Evolutionary conservation across 371 early-diverging fungal genomes (phyloP).

Genomic region (Rhizomucor miehei): DNA sequence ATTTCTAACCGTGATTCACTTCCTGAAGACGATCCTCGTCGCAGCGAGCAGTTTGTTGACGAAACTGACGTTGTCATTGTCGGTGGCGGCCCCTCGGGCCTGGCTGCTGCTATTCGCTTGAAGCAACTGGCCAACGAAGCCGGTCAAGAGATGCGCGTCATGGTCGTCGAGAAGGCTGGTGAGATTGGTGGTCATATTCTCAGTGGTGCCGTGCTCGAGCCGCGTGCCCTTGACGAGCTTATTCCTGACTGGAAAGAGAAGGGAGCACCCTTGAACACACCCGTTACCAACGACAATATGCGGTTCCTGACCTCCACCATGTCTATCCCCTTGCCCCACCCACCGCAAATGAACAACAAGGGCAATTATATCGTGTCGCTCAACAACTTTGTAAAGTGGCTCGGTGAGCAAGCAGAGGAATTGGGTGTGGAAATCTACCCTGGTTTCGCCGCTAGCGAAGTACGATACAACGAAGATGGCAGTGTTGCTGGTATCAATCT

Average conservation of each 20-base stretch:
- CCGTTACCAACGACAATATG: slow-evolving; percentile 87
- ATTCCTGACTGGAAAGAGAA: slow-evolving; percentile 97
- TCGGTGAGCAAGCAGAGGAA: slow-evolving; percentile 97
- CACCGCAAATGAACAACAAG: slow-evolving; percentile 94
- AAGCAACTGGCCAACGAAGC: slow-evolving; percentile 87
- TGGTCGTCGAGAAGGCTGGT: slow-evolving; percentile 93
- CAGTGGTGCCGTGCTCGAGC: slow-evolving; percentile 95
- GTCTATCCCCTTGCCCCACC: slow-evolving; percentile 92
- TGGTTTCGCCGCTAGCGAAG: slow-evolving; percentile 90
- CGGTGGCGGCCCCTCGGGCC: slow-evolving; percentile 95
- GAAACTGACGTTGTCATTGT: slow-evolving; percentile 97
- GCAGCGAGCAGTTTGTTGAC: slow-evolving; percentile 65
- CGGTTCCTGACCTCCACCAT: slow-evolving; percentile 74
- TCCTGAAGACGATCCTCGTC: slow-evolving; percentile 44
- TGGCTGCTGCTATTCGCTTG: slow-evolving; percentile 92
- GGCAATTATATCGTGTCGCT: slow-evolving; percentile 97
- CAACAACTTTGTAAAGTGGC: slow-evolving; percentile 92
- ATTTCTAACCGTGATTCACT: slow-evolving; percentile 31
- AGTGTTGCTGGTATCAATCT: slow-evolving; percentile 92
- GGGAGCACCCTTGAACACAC: slow-evolving; percentile 90
- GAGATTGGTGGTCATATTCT: slow-evolving; percentile 96
- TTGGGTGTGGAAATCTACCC: slow-evolving; percentile 95
- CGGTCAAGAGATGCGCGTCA: slow-evolving; percentile 86
- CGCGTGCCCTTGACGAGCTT: slow-evolving; percentile 90
- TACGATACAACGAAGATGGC: slow-evolving; percentile 88